A percentile compares a stretch with the other conserved stretches of the same genome.
Conservation (phyloP, 2,329 filamentous ascomycete species). For the Sporothrix pseudoabietina region DNA sequence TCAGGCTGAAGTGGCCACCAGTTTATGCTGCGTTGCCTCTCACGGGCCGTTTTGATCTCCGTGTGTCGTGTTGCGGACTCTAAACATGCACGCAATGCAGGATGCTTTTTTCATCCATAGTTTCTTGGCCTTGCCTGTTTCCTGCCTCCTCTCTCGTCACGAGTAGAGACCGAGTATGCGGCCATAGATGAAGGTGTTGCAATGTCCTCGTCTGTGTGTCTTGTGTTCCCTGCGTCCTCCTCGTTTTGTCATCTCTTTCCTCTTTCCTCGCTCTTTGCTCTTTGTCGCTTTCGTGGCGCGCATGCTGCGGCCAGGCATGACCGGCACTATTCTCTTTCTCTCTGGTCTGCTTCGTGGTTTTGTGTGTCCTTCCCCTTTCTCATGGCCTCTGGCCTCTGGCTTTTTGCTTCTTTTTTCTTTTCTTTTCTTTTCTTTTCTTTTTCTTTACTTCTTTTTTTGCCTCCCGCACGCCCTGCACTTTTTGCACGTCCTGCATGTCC, state of each 20-base stretch:
- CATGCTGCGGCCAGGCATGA: conserved; percentile 4
- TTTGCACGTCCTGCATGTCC: conserved; percentile 15
- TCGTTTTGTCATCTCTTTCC: neutral
- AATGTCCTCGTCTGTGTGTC: conserved; percentile 5
- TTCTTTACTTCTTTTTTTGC: neutral
- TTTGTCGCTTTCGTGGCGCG: neutral
- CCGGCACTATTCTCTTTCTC: neutral
- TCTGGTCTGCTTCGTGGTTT: neutral
- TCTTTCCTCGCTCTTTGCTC: neutral
- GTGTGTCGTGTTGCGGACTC: neutral
- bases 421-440: too few species aligned
- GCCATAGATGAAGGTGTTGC: conserved; percentile 8
- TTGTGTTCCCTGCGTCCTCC: neutral
- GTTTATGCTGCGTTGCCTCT: neutral
- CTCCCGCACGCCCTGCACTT: neutral
- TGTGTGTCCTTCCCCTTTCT: conserved; percentile 3
- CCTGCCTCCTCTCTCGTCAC: neutral
- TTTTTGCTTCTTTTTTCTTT: too few species aligned
- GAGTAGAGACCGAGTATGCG: conserved; percentile 18
- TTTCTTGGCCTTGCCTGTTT: neutral
- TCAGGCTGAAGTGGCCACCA: neutral
- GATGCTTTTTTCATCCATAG: neutral
- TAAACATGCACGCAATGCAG: neutral
- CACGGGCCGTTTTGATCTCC: neutral
- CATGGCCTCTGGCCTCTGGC: neutral